These are phyloP conservation scores for Styphnolobium japonicum DNA, from an alignment of 306 rosid genomes.

Conservation along the genomic window DNA sequence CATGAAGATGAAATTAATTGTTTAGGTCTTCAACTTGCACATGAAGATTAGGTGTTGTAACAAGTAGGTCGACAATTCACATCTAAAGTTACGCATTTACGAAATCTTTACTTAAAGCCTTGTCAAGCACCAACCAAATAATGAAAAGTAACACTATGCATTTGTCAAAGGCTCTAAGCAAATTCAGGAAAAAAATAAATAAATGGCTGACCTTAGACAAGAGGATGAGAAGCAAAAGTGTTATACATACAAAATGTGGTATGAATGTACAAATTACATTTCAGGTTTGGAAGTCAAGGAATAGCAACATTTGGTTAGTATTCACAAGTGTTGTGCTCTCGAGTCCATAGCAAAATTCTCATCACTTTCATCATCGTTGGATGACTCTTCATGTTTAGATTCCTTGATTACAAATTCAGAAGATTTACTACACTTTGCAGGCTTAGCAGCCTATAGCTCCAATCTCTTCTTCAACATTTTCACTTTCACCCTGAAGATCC, in stretches of 20 bases:
- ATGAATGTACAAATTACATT: constrained; percentile 2
- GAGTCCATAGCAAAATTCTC: constrained; percentile 82
- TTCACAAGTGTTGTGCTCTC: constrained; percentile 90
- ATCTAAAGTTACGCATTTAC: too few species aligned
- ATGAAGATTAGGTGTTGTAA: too few species aligned
- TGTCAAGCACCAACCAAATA: too few species aligned
- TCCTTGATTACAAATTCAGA: constrained; percentile 38
- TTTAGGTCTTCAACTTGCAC: too few species aligned
- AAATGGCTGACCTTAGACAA: neutral
- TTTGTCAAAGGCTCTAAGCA: neutral
- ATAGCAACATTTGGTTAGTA: neutral
- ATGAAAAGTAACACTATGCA: too few species aligned
- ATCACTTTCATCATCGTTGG: constrained; percentile 71
- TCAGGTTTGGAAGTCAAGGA: constrained; percentile 13
- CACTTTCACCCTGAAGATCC: constrained; percentile 65
- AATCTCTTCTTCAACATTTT: constrained; percentile 67
- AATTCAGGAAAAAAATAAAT: neutral
- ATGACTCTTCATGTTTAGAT: constrained; percentile 51
- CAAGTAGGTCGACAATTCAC: too few species aligned
- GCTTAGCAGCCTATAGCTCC: constrained; percentile 56
- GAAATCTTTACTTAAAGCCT: too few species aligned
- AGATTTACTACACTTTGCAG: constrained; percentile 47
- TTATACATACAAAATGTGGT: constrained; percentile 14
- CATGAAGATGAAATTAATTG: too few species aligned
- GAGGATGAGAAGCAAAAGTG: neutral